Percentiles rank a stretch among this genome's conserved stretches.
phyloP scores from a whole-genome alignment of 1,139 yeast species.

The Debaryomycetaceae sp. region DNA sequence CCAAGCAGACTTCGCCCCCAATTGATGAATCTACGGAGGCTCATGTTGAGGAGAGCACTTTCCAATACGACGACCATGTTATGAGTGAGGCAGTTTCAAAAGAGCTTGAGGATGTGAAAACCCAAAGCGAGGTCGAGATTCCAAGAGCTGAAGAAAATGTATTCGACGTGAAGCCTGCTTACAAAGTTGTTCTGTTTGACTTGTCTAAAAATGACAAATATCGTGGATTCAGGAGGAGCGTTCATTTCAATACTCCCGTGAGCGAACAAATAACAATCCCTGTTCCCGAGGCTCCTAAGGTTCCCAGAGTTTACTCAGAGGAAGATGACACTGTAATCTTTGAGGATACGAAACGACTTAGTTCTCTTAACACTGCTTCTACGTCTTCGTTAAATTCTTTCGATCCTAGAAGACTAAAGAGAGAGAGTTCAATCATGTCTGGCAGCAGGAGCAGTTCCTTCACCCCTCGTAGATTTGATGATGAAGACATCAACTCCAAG shows the following conservation, averaged over 20 bases:
- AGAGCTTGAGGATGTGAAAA: background rate
- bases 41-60: background rate
- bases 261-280: constrained; percentile 25
- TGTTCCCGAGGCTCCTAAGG: constrained; percentile 19
- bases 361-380: constrained; percentile 7
- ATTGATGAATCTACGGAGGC: background rate
- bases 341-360: background rate
- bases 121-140: background rate
- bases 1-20: background rate
- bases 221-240: constrained; percentile 44
- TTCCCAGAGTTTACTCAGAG: constrained; percentile 7
- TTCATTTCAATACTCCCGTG: constrained; percentile 17
- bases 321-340: constrained; percentile 6
- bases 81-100: background rate
- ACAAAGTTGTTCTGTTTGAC: constrained; percentile 16
- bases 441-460: constrained; percentile 5
- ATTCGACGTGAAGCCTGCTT: background rate
- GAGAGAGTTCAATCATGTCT: background rate
- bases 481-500: constrained; percentile 7
- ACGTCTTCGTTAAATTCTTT: constrained; percentile 4
- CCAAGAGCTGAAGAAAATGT: background rate
- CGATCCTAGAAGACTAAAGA: constrained; percentile 13
- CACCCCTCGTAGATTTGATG: constrained; percentile 19
- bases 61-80: background rate
- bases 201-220: constrained; percentile 35